Base-by-base conservation (phyloP, 352 stramenopile species). In the Globisporangium radiosum region DNA sequence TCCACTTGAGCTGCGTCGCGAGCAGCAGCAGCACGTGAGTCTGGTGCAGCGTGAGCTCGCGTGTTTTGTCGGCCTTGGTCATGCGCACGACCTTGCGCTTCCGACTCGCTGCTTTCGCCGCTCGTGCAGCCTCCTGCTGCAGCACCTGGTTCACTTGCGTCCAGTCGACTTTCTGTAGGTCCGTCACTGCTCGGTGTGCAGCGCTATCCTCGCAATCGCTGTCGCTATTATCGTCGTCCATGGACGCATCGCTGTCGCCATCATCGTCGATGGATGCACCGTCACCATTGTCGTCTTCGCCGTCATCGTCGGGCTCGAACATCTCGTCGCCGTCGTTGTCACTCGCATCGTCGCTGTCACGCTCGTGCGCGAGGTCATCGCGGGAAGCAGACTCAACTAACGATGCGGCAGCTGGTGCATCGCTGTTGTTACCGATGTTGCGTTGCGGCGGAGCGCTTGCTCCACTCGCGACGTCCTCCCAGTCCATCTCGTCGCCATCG, bases 21-120 rank as follows among this genome's bases (percentile, higher is more conserved):
- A 94, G 39, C 11, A 87, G 65, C 56, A 90, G 55, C 50, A 94
- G 64, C 54, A 94, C 57, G 59, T 94, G 85, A 42, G 68, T 76
- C 62, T 91, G 73, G 63, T 92, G 80, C 38, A 90, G 66, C 38
- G 71, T 69, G 43, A 80, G 65, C 60, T 88, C 76, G 56, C 75
- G 72, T 56, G 70, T 55, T 54, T 89, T 91, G 56, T 93, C 81
- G 15, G 71, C 62, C 40, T 81, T 84, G 1, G 77, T 78, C 55
- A 93, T 76, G 10, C 83, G 76, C 55, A 72, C 65, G 7, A 66
- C 56, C 6, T 83, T 81, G 33, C 70, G 65, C 54, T 70, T 68
- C 44, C 64, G 56, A 15, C 68, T 40, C 40, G 50, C 43, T 64
- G 47, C 33, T 72, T 69, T 7, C 47, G 43, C 63, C 1, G 57